These are phyloP conservation scores for Arthrobotrys conoides DNA, from an alignment of 2,329 filamentous ascomycete genomes.

Conservation along the genomic window DNA sequence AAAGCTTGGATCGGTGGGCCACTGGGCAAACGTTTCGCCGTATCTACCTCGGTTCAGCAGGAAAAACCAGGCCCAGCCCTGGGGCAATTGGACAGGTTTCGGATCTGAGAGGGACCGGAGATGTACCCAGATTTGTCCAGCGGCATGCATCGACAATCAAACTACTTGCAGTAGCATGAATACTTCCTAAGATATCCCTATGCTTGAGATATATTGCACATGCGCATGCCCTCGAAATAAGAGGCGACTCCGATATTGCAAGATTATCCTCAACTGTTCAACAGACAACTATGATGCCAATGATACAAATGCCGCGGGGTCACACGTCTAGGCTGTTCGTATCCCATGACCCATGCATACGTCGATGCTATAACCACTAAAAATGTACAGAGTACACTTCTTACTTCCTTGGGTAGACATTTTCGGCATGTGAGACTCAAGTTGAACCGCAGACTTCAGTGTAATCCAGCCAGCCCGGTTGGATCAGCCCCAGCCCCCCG, in stretches of 20 bases:
- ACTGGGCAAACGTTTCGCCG: slow-evolving; percentile 31
- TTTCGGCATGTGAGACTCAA: slow-evolving; percentile 41
- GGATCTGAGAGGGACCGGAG: slow-evolving; percentile 29
- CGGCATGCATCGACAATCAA: slow-evolving; percentile 32
- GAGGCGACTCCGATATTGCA: slow-evolving; percentile 15
- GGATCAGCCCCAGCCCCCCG: slow-evolving; percentile 28
- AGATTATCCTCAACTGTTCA: slow-evolving; percentile 16
- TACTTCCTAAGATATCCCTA: slow-evolving; percentile 8
- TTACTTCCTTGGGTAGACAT: neutral
- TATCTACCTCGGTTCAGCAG: slow-evolving; percentile 38
- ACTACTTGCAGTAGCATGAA: slow-evolving; percentile 1
- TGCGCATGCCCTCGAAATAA: slow-evolving; percentile 11
- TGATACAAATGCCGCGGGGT: slow-evolving; percentile 5
- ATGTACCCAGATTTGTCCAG: slow-evolving; percentile 46
- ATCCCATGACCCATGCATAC: slow-evolving; percentile 21
- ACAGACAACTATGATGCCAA: slow-evolving; percentile 9
- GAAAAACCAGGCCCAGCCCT: slow-evolving; percentile 1
- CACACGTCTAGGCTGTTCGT: neutral
- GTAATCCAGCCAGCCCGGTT: slow-evolving; percentile 27
- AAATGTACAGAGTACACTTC: neutral
- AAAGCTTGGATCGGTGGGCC: slow-evolving; percentile 11
- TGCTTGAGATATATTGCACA: slow-evolving; percentile 18
- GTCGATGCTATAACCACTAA: neutral
- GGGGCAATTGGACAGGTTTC: slow-evolving; percentile 24
- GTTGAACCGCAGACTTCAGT: slow-evolving; percentile 9